These are phyloP conservation scores for Nakazawaea ambrosiae DNA, from an alignment of 805 yeast genomes.

Conservation along the genomic window DNA sequence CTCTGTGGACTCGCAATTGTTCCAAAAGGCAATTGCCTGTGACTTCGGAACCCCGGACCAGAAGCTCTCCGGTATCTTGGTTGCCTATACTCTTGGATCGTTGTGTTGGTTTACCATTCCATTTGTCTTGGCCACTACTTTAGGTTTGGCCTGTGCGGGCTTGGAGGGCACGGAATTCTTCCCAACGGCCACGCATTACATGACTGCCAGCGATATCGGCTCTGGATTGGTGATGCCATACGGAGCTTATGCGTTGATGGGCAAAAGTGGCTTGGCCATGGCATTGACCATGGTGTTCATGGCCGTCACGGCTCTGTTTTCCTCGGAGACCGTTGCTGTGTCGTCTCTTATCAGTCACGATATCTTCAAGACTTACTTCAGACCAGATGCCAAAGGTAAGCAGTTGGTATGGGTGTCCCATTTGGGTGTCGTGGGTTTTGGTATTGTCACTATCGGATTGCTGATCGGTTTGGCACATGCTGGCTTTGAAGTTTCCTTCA, in stretches of 20 bases:
- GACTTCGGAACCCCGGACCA: constrained; percentile 20
- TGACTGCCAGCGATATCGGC: constrained; percentile 34
- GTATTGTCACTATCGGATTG: constrained; percentile 38
- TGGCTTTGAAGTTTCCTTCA: constrained; percentile 44
- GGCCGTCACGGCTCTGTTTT: constrained; percentile 50
- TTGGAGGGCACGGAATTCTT: constrained; percentile 18
- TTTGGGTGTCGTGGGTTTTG: constrained; percentile 33
- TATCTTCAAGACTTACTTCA: constrained; percentile 41
- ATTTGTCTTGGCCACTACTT: constrained; percentile 24
- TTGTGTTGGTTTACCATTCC: constrained; percentile 39
- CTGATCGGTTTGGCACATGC: constrained; percentile 47
- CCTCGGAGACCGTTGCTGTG: constrained; percentile 49
- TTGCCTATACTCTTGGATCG: constrained; percentile 40
- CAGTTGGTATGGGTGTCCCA: constrained; percentile 38
- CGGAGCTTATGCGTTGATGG: constrained; percentile 43
- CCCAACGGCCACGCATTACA: constrained; percentile 17
- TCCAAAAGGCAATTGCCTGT: constrained; percentile 36
- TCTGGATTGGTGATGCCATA: constrained; percentile 46
- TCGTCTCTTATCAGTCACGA: constrained; percentile 44
- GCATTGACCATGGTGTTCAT: constrained; percentile 40
- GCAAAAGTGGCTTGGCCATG: constrained; percentile 43
- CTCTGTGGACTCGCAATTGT: constrained; percentile 24
- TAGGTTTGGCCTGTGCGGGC: constrained; percentile 35
- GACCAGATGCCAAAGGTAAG: constrained; percentile 44
- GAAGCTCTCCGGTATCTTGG: constrained; percentile 25